Evolutionary conservation across 495 filamentous ascomycete species (phyloP), one percentile per base, ranked within the genome.

Genomic region (Talaromyces wortmannii): DNA sequence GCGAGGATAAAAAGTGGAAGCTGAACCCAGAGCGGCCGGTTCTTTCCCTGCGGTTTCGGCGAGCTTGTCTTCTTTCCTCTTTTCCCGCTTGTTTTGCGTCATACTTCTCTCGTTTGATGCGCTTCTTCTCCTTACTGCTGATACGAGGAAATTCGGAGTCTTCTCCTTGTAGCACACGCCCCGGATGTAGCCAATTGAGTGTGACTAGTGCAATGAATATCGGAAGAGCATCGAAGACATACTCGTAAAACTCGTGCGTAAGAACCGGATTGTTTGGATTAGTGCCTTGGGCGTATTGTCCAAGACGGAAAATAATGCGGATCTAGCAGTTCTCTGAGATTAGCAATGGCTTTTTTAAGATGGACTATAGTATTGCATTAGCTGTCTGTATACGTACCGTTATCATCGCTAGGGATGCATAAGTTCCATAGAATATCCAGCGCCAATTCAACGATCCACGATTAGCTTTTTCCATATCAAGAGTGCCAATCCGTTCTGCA

Each of bases 221-320:
- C 2, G 83, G 81, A 0, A 77, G 55, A 0, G 79, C 76, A 45
- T 86, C 83, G 18, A 86, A 73, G 7, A 69, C 63, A 56, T 83
- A 83, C 17, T 71, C 61, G 56, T 80, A 82, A 15, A 54, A 64
- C 62, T 87, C 83, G 60, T 86, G 68, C 10, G 59, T 70, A 0
- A 74, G 71, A 8, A 85, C 56, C 0, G 65, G 62, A 57, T 78
- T 80, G 10, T 55, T 55, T 45, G 60, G 33, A 2, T 59, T 57
- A 1, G 64, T 57, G 7, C 78, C 78, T 4, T 63, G 45, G 1
- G 72, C 62, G 59, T 78, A 86, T 61, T 87, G 79, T 46, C 68
- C 63, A 3, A 87, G 63, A 18, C 83, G 78, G 67, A 77, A 86
- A 40, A 83, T 69, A 58, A 83, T 83, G 12, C 80, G 79, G 49